These are phyloP conservation scores for Zizania palustris DNA, from an alignment of 202 grass and related monocot species.

Conservation along the genomic window DNA sequence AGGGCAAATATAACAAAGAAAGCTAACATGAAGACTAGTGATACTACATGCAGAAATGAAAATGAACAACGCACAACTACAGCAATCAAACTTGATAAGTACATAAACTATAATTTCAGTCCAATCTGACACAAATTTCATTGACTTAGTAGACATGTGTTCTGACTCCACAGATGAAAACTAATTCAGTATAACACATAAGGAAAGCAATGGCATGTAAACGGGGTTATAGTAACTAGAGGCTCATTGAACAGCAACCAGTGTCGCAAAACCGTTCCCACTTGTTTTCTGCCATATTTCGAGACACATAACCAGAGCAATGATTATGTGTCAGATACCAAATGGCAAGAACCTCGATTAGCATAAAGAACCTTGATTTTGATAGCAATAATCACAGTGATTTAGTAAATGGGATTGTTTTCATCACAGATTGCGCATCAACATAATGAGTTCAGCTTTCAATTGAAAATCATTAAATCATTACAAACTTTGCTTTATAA, in stretches of 20 bases:
- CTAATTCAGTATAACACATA: neutral
- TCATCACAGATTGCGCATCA: conserved; percentile 53
- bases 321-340: conserved; percentile 51
- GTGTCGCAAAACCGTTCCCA: conserved; percentile 49
- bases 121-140: neutral
- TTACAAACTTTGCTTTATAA: neutral
- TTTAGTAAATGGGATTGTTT: conserved; percentile 51
- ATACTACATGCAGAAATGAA: too few species aligned
- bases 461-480: neutral
- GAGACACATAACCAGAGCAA: conserved; percentile 48
- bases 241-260: conserved; percentile 39
- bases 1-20: neutral
- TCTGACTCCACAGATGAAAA: neutral
- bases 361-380: neutral
- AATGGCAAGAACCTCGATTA: conserved; percentile 23
- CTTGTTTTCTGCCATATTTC: conserved; percentile 49
- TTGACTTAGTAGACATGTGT: neutral
- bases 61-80: too few species aligned
- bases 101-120: neutral
- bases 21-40: too few species aligned
- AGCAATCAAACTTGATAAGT: neutral
- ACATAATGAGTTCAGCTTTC: neutral
- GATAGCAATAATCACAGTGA: conserved; percentile 50
- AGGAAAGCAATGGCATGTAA: conserved; percentile 6
- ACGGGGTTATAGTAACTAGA: conserved; percentile 52